Base-by-base conservation (phyloP, 371 early-diverging fungal species). In the Haplosporangium sp. region DNA sequence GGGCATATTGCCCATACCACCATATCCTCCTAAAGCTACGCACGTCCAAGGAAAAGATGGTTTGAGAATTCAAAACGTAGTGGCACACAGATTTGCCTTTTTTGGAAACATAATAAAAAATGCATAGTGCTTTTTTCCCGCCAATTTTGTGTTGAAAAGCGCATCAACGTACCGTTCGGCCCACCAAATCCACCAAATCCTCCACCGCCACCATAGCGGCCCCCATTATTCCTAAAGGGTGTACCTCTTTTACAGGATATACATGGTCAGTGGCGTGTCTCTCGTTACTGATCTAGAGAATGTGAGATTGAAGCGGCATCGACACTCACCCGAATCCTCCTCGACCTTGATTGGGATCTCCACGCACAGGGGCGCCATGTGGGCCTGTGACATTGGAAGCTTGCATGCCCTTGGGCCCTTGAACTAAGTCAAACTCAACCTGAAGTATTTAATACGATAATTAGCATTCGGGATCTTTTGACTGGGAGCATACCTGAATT, bases 311-410 rank as follows among this genome's bases (percentile, higher is more conserved):
- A 11, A 29, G 12, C 10, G 8, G 12, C 43, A 4, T 2, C 37
- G n/a, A 18, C 11, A 18, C 68, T 41, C 69, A 74, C 74, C 55
- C 60, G 38, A 53, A 74, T 20, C 64, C 68, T 41, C 55, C 55
- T 45, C 81, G 74, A 40, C 75, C 74, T 8, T 74, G 69, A 50
- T 81, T 80, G 12, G 90, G 90, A 74, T 94, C 94, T 14, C 96
- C 96, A 21, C 84, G 85, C 38, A 95, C 95, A 59, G 86, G 82
- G 5, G 73, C 72, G 46, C 95, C 94, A 58, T 84, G 74, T 0
- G 94, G 94, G 5, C 96, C 95, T 18, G 95, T 86, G 13, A 95
- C 95, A 60, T 93, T 88, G 16, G 94, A 87, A 1, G 96, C 95
- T 67, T 93, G 94, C 79, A 91, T 84, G 0, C 96, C 96, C 80